Evolutionary conservation across 31 red algal genomes (phyloP).

Genomic region (Odonthalia washingtoniensis): DNA sequence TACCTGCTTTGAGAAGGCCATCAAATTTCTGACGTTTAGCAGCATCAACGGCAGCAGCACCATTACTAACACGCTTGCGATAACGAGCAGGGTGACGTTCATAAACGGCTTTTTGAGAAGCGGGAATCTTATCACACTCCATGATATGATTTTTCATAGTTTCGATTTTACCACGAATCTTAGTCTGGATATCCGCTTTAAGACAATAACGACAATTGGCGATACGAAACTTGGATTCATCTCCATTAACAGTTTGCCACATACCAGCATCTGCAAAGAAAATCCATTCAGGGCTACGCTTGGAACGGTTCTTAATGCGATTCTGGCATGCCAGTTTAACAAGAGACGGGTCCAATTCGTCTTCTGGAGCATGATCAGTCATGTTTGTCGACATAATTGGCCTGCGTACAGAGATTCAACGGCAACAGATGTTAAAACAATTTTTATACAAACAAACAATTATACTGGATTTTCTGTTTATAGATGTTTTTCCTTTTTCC

Average conservation of each 20-base stretch:
- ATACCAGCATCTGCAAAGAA: constrained; percentile 78
- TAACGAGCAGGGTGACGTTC: constrained; percentile 65
- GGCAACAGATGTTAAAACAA: no score
- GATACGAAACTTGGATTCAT: constrained; percentile 76
- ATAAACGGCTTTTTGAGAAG: constrained; percentile 72
- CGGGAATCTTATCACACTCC: constrained; percentile 69
- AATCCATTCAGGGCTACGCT: constrained; percentile 71
- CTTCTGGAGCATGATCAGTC: constrained; percentile 26
- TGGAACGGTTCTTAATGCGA: constrained; percentile 71
- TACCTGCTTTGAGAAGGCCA: constrained; percentile 2
- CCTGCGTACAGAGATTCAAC: no score
- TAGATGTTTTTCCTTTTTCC: no score
- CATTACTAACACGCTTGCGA: constrained; percentile 40
- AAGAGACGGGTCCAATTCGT: constrained; percentile 53
- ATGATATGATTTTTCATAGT: constrained; percentile 83
- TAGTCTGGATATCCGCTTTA: constrained; percentile 63
- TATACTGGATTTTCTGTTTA: no score
- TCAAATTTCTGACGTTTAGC: constrained; percentile 64
- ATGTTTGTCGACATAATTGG: not conserved
- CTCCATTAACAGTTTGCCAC: constrained; percentile 79
- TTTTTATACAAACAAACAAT: no score
- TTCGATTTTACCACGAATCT: constrained; percentile 75
- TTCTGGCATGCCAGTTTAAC: constrained; percentile 64
- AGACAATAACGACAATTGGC: constrained; percentile 76
- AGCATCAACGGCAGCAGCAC: constrained; percentile 22